Evolutionary conservation across 345 rosid genomes (phyloP).

Genomic region (Ceriops decandra): DNA sequence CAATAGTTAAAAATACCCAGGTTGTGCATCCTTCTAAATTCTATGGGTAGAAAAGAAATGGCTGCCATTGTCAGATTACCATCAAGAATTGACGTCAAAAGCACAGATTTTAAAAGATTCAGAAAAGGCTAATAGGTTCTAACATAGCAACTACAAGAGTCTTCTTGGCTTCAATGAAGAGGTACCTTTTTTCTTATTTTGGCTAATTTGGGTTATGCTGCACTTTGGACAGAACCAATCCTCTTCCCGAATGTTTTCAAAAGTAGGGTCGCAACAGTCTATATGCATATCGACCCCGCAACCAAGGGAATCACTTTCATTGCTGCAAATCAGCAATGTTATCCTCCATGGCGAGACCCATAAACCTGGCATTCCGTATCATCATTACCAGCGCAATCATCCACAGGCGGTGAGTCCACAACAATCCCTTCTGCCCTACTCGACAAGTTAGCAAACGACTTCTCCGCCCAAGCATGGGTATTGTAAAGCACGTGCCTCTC

Average conservation of each 20-base stretch:
- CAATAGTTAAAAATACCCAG: no score
- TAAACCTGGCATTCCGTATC: constrained; percentile 49
- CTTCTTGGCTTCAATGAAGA: constrained; percentile 3
- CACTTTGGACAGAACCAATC: constrained; percentile 72
- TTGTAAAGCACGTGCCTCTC: constrained; percentile 75
- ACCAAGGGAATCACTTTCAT: constrained; percentile 49
- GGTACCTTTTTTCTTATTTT: constrained; percentile 15
- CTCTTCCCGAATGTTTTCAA: constrained; percentile 47
- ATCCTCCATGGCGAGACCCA: constrained; percentile 45
- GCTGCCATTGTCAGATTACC: no score
- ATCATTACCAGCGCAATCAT: constrained; percentile 17
- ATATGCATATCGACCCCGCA: constrained; percentile 58
- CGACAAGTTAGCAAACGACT: constrained; percentile 47
- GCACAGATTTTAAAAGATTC: no score
- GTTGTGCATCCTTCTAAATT: no score
- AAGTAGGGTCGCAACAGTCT: constrained; percentile 70
- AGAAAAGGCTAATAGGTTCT: neutral
- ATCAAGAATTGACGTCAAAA: no score
- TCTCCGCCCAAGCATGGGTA: constrained; percentile 75
- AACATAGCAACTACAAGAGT: neutral
- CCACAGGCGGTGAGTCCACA: constrained; percentile 10
- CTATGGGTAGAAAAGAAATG: no score
- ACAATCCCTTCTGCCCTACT: constrained; percentile 40
- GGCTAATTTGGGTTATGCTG: constrained; percentile 9
- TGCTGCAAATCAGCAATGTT: constrained; percentile 70